Percentiles rank a stretch among this genome's conserved stretches.
These are phyloP conservation scores for Paramecium caudatum DNA, from an alignment of 73 alveolate species.

Conservation along the genomic window DNA sequence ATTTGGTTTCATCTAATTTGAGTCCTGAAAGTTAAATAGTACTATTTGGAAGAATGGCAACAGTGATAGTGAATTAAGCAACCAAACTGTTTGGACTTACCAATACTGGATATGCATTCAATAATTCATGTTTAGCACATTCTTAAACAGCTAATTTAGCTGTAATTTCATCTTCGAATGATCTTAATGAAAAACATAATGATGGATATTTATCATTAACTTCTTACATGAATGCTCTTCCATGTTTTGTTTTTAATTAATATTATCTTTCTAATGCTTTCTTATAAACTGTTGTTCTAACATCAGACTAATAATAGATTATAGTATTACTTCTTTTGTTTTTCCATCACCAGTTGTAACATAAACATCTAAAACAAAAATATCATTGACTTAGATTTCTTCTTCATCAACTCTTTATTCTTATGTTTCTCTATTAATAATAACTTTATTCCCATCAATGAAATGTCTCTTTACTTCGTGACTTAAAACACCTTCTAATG, in stretches of 20 bases:
- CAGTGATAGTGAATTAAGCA: slow-evolving; percentile 93
- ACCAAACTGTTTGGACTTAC: slow-evolving; percentile 89
- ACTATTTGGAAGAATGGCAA: slow-evolving; percentile 87
- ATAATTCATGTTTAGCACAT: slow-evolving; percentile 91
- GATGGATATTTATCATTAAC: slow-evolving; percentile 96
- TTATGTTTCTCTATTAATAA: slow-evolving; percentile 90
- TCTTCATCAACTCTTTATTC: slow-evolving; percentile 95
- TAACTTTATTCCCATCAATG: slow-evolving; percentile 96
- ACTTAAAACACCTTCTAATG: slow-evolving; percentile 95
- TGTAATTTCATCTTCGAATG: slow-evolving; percentile 91
- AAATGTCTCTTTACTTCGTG: slow-evolving; percentile 97
- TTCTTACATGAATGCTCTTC: slow-evolving; percentile 91
- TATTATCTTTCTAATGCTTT: slow-evolving; percentile 92
- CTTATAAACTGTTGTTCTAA: slow-evolving; percentile 97
- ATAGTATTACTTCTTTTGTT: slow-evolving; percentile 81
- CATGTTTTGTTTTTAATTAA: slow-evolving; percentile 82
- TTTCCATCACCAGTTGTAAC: slow-evolving; percentile 96
- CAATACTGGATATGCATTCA: slow-evolving; percentile 92
- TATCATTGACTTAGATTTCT: slow-evolving; percentile 96
- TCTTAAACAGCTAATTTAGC: slow-evolving; percentile 95
- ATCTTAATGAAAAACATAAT: slow-evolving; percentile 94
- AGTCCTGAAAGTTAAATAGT: slow-evolving; percentile 84
- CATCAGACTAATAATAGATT: slow-evolving; percentile 80
- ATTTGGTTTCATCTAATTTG: slow-evolving; percentile 65
- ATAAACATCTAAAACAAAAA: slow-evolving; percentile 89